Conservation (phyloP, 495 filamentous ascomycete species). For the Parathielavia appendiculata region DNA sequence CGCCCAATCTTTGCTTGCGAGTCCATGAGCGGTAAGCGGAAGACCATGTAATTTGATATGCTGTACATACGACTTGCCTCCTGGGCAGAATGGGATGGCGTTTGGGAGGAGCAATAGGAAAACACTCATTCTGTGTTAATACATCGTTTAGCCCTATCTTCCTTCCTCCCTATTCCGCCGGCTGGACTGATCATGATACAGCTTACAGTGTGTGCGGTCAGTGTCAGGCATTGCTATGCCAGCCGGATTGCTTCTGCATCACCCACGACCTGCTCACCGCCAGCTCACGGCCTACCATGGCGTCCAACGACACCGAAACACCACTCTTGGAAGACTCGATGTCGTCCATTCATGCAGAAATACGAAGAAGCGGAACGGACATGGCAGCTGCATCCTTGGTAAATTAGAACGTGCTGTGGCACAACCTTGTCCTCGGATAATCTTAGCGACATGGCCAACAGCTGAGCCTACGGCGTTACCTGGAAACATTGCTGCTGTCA, state of each 20-base stretch:
- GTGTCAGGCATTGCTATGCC: background rate
- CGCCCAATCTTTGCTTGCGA: background rate
- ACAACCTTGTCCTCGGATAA: slow-evolving; percentile 4
- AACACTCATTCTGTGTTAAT: slow-evolving; percentile 15
- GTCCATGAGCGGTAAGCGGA: slow-evolving; percentile 3
- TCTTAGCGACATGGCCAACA: background rate
- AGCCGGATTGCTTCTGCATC: too few relatives aligned
- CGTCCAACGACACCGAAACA: background rate
- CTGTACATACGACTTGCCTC: slow-evolving; percentile 24
- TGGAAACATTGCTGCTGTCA: background rate
- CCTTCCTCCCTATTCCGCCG: background rate
- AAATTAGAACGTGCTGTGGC: background rate
- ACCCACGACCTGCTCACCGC: background rate
- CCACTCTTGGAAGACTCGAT: background rate
- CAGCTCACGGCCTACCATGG: background rate
- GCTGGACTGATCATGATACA: background rate
- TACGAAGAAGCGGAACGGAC: slow-evolving; percentile 9
- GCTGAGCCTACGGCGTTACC: background rate
- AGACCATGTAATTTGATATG: slow-evolving; percentile 23
- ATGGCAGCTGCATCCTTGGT: background rate
- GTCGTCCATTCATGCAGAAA: background rate
- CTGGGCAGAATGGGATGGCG: slow-evolving; percentile 21
- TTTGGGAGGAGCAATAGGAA: slow-evolving; percentile 13
- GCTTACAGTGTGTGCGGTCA: slow-evolving; percentile 3
- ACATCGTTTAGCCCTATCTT: slow-evolving; percentile 1